Percentiles rank a stretch among this genome's conserved stretches.
These are phyloP conservation scores for Plasmodium berghei DNA, from an alignment of 169 alveolate genomes.

Conservation along the genomic window DNA sequence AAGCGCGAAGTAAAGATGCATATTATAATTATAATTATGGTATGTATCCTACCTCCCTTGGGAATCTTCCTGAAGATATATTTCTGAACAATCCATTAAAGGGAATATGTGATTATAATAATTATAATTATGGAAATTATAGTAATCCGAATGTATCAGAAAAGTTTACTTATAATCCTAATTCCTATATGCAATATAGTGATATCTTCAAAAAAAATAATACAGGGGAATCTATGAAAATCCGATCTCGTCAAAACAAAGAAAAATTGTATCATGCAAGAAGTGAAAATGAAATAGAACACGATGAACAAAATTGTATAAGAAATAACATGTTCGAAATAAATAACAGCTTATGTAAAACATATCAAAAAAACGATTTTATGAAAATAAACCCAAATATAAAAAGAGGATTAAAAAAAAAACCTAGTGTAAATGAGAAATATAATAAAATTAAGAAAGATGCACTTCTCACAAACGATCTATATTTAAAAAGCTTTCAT, in stretches of 20 bases:
- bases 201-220: slow-evolving; percentile 3
- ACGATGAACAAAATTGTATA: slow-evolving; percentile 9
- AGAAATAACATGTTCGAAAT: slow-evolving; percentile 1
- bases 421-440: slow-evolving; percentile 15
- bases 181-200: background rate
- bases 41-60: no score
- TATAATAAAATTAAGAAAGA: slow-evolving; percentile 47
- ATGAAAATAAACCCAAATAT: slow-evolving; percentile 6
- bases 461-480: slow-evolving; percentile 3
- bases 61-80: no score
- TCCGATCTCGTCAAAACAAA: slow-evolving; percentile 1
- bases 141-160: background rate
- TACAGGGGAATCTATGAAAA: slow-evolving; percentile 1
- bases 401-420: slow-evolving; percentile 45
- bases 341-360: slow-evolving; percentile 5
- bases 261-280: slow-evolving; percentile 3
- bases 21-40: no score
- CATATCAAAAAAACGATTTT: slow-evolving; percentile 15
- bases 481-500: slow-evolving; percentile 14
- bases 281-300: slow-evolving; percentile 4
- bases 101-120: background rate
- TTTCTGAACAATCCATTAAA: background rate
- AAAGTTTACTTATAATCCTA: background rate
- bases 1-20: no score
- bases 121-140: background rate